A percentile compares a stretch with the other conserved stretches of the same genome.
These are phyloP conservation scores for Podospora sp. DNA, from an alignment of 495 filamentous ascomycete species.

Conservation along the genomic window DNA sequence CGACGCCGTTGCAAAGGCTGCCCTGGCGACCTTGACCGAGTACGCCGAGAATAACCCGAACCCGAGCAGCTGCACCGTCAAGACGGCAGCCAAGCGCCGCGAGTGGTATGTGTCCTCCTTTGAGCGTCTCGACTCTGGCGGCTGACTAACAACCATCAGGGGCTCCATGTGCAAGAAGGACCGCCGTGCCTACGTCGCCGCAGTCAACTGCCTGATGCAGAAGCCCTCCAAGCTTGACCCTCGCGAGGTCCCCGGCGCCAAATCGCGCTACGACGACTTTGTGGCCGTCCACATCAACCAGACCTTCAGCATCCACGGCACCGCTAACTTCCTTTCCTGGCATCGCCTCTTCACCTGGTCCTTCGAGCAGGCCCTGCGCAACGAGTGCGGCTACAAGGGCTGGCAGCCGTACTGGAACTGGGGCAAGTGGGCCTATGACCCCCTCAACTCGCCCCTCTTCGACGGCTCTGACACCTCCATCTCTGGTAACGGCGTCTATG, in stretches of 20 bases:
- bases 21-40: neutral
- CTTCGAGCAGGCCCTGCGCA: slow-evolving; percentile 62
- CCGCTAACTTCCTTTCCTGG: slow-evolving; percentile 65
- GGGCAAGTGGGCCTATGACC: slow-evolving; percentile 41
- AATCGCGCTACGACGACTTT: slow-evolving; percentile 61
- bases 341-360: slow-evolving; percentile 62
- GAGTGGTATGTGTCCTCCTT: slow-evolving; percentile 1
- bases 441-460: slow-evolving; percentile 57
- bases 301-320: slow-evolving; percentile 61
- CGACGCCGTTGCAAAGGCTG: neutral
- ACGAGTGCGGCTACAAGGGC: slow-evolving; percentile 68
- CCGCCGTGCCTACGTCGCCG: slow-evolving; percentile 58
- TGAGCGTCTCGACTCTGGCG: neutral
- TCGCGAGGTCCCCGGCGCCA: slow-evolving; percentile 37
- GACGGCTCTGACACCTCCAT: slow-evolving; percentile 30
- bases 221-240: slow-evolving; percentile 43
- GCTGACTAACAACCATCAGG: slow-evolving; percentile 36
- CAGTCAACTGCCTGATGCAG: slow-evolving; percentile 60
- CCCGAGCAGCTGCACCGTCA: slow-evolving; percentile 1
- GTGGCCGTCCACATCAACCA: slow-evolving; percentile 66
- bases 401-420: slow-evolving; percentile 60
- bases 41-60: slow-evolving; percentile 1
- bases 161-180: slow-evolving; percentile 46
- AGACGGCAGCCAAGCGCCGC: slow-evolving; percentile 1
- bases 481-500: neutral